Conservation (phyloP, 345 rosid genomes). For the Eucalyptus caleyi region DNA sequence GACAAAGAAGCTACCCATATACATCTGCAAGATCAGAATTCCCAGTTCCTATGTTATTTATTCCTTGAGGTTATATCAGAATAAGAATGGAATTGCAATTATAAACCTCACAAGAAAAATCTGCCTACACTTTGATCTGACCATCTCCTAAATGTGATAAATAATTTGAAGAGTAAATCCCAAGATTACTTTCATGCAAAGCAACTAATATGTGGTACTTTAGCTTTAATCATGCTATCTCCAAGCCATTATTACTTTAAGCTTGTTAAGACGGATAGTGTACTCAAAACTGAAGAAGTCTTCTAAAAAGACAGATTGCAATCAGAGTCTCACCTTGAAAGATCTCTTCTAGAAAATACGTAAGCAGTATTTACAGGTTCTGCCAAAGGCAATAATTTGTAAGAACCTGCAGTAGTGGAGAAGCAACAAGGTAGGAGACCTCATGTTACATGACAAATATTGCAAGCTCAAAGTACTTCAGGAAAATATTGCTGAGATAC, state of each 20-base stretch:
- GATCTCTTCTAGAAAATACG: slow-evolving; percentile 76
- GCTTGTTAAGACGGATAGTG: background rate
- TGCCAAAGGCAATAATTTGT: slow-evolving; percentile 47
- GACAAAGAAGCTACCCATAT: background rate
- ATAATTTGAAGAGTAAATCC: background rate
- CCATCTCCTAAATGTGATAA: background rate
- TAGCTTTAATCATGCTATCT: background rate
- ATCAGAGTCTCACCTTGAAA: slow-evolving; percentile 52
- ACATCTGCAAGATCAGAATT: background rate
- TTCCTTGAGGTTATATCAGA: background rate
- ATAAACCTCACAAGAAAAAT: background rate
- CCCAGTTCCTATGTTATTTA: background rate
- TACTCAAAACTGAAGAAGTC: background rate
- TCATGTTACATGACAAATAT: background rate
- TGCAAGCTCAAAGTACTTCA: background rate
- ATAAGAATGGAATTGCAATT: background rate
- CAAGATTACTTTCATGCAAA: background rate
- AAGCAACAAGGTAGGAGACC: background rate
- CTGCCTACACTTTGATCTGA: background rate
- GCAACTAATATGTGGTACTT: background rate
- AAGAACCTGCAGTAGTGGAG: slow-evolving; percentile 43
- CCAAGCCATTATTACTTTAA: background rate
- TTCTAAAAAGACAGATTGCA: background rate
- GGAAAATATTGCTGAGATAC: background rate
- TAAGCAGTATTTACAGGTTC: slow-evolving; percentile 69